Percentiles rank a stretch among this genome's conserved stretches.
Conservation (phyloP, 805 yeast genomes). For the Metschnikowia colocasiae region DNA sequence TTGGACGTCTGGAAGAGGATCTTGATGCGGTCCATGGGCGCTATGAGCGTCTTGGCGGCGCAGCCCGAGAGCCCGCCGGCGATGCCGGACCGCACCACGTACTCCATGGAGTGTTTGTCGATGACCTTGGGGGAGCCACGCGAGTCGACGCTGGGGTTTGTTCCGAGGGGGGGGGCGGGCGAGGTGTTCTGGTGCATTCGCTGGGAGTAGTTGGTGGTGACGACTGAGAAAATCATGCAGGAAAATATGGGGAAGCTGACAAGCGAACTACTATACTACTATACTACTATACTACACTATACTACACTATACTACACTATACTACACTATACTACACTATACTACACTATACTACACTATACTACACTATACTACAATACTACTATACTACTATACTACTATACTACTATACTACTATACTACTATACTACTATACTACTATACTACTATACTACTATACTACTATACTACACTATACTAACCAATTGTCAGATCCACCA, state of each 20-base stretch:
- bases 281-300: too few relatives aligned
- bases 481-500: too few relatives aligned
- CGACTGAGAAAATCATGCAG: conserved; percentile 1
- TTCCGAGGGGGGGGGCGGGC: not conserved
- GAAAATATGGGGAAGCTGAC: conserved; percentile 5
- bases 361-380: too few relatives aligned
- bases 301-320: too few relatives aligned
- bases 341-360: too few relatives aligned
- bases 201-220: not conserved
- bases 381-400: too few relatives aligned
- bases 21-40: conserved; percentile 93
- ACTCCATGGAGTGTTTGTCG: conserved; percentile 71
- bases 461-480: too few relatives aligned
- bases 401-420: too few relatives aligned
- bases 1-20: conserved; percentile 92
- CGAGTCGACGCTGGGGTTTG: not conserved
- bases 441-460: too few relatives aligned
- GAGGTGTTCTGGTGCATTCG: conserved; percentile 1
- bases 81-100: conserved; percentile 76
- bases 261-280: not conserved
- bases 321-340: too few relatives aligned
- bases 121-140: conserved; percentile 27
- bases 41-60: conserved; percentile 92
- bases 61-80: conserved; percentile 97
- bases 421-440: too few relatives aligned